Evolutionary conservation across 2,329 filamentous ascomycete genomes (phyloP), one percentile per base, ranked within the genome.

Genomic region (Stagonosporopsis cucurbitacearum): DNA sequence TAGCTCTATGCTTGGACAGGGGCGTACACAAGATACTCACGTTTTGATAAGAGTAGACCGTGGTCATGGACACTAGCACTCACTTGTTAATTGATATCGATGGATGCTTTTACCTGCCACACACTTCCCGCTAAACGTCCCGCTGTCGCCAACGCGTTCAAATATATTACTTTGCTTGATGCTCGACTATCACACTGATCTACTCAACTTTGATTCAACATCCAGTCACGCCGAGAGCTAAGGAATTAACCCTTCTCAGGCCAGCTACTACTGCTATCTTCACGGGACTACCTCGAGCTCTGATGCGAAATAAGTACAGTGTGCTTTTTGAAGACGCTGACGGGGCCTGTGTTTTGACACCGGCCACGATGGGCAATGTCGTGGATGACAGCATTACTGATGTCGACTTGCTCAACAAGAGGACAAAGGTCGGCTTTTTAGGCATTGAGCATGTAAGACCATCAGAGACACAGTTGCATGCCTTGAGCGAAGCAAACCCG

Each of bases 391-490:
- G 11, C 20, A n/a, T 15, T 23, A 8, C 23, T 17, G 22, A 19
- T 22, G 28, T 32, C 11, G 49, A 42, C 57, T 49, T 53, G 48
- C 36, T 60, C 30, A 50, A 55, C 37, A 44, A 51, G 6, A 52
- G 36, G 3, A 49, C 50, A 6, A 17, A 50, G 22, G 46, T 46
- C 43, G 43, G 32, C 39, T 51, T 58, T 28, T 47, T 45, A 40
- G 36, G 17, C 13, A 19, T 40, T 43, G 45, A 57, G 9, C 28
- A 33, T 3, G 25, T 30, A 53, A 28, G 46, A 17, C 35, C 37
- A 25, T 19, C 46, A 8, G 8, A 25, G 17, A 12, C 2, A 13
- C 40, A 35, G 17, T 11, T 15, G 4, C 15, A 17, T 2, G 7
- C 17, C 9, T 12, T 15, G 6, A 17, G 30, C 7, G 22, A 40